phyloP scores from a whole-genome alignment of 139 green algal genomes.

The Chlorella ohadii region DNA sequence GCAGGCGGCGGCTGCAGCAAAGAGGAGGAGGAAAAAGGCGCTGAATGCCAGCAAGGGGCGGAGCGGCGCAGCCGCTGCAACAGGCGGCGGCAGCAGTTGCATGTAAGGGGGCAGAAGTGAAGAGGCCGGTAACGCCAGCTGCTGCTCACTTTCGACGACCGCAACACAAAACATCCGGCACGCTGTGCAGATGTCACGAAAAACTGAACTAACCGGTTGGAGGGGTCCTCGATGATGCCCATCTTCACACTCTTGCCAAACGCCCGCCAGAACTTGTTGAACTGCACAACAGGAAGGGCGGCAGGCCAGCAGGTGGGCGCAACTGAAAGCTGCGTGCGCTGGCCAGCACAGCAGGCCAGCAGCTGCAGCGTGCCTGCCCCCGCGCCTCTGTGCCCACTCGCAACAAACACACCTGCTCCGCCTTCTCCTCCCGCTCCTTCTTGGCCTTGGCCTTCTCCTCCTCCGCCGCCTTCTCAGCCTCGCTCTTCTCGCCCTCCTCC shows the following conservation, averaged over 20 bases:
- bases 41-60: not conserved
- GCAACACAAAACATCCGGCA: too few species aligned
- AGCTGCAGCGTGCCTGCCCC: too few species aligned
- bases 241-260: conserved; percentile 96
- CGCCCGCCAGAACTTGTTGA: conserved; percentile 84
- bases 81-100: not conserved
- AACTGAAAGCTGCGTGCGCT: too few species aligned
- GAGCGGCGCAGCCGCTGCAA: not conserved
- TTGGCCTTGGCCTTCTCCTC: not conserved
- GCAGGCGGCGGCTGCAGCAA: conserved; percentile 52
- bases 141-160: too few species aligned
- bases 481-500: conserved; percentile 61
- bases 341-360: too few species aligned
- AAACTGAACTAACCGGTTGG: too few species aligned
- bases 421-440: conserved; percentile 16
- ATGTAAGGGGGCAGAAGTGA: too few species aligned
- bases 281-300: too few species aligned
- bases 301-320: too few species aligned
- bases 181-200: too few species aligned
- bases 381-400: too few species aligned
- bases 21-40: not conserved
- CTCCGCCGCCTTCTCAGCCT: conserved; percentile 43
- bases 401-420: conserved; percentile 69
- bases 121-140: too few species aligned
- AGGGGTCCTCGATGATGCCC: conserved; percentile 95